Evolutionary conservation across 2,329 filamentous ascomycete species (phyloP), one percentile per base, ranked within the genome.

Genomic region (Tympanopsis confertula): DNA sequence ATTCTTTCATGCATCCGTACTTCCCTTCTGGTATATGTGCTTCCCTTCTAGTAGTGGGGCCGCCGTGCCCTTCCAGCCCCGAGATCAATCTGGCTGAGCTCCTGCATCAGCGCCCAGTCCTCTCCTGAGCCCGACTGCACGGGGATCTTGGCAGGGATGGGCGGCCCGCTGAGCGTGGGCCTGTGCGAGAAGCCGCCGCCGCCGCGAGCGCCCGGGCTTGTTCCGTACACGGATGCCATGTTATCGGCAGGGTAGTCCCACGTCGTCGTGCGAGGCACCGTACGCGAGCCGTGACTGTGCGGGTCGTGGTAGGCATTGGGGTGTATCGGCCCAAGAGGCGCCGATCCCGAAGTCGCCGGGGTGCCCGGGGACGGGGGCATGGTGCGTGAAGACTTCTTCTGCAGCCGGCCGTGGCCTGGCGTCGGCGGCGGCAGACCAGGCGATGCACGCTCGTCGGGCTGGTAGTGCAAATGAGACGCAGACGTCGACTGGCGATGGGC

Each of bases 81-180:
- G 45, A 82, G 70, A 47, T 82, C 75, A 43, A 82, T 81, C 35
- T 66, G 65, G 48, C 69, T 76, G 66, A 88, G 71, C 58, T 88
- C 83, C 44, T 85, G 67, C 56, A 82, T 71, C 38, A 88, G 58
- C 15, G 79, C 74, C 56, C 68, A 66, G 44, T 73, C 64, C 40
- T 68, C 68, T 19, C 58, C 55, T 13, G 54, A 58, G 37, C 55
- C 60, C 48, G 22, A 59, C 57, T 4, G 55, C 57, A 19, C 49
- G 41, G 13, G 46, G 43, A 3, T 19, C 57, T 86, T 86, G n/a
- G 78, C 78, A 3, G 82, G 81, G 36, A 84, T 69, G 0, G 77
- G 74, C 12, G 81, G 80, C 1, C 61, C 64, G 14, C 54, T 60
- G 5, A 48, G 39, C 44, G 52, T 44, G 42, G 48, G 40, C 32